Conservation (phyloP, 1,284 basidiomycete species). For the Tetrapyrgos nigripes region DNA sequence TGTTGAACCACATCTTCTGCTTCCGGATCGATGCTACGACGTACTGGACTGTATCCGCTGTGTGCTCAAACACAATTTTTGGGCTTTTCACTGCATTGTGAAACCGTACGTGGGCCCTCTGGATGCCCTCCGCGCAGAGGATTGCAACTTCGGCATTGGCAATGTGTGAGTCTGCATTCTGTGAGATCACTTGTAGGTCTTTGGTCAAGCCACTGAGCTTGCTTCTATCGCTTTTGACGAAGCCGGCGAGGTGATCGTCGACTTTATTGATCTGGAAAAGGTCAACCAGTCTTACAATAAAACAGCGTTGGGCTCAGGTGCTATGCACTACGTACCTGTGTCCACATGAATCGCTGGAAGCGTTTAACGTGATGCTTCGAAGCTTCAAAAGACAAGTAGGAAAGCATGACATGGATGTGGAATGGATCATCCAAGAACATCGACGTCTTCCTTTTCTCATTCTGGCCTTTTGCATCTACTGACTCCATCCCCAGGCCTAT, state of each 20-base stretch:
- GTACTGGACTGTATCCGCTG: not conserved
- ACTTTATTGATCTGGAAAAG: not conserved
- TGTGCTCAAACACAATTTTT: not conserved
- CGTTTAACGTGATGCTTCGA: not conserved
- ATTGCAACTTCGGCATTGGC: not conserved
- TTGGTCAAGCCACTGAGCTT: not conserved
- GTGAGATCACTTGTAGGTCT: not conserved
- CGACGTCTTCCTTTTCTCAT: not conserved
- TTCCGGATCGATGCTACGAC: not conserved
- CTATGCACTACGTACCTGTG: not conserved
- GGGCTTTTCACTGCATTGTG: not conserved
- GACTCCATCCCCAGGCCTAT: too few species aligned
- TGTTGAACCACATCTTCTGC: not conserved
- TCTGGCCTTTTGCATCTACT: not conserved
- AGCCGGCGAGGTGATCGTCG: not conserved
- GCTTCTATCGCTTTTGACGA: not conserved
- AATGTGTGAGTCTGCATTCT: not conserved
- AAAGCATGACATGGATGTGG: not conserved
- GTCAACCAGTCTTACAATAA: not conserved
- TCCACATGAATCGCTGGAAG: not conserved
- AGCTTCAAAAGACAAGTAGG: not conserved
- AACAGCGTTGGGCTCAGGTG: not conserved
- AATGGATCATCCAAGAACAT: not conserved
- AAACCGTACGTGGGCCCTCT: not conserved
- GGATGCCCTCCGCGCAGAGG: not conserved